Percentiles rank a stretch among this genome's conserved stretches.
phyloP scores from a whole-genome alignment of 495 filamentous ascomycete genomes.

The Acidomyces sp. region DNA sequence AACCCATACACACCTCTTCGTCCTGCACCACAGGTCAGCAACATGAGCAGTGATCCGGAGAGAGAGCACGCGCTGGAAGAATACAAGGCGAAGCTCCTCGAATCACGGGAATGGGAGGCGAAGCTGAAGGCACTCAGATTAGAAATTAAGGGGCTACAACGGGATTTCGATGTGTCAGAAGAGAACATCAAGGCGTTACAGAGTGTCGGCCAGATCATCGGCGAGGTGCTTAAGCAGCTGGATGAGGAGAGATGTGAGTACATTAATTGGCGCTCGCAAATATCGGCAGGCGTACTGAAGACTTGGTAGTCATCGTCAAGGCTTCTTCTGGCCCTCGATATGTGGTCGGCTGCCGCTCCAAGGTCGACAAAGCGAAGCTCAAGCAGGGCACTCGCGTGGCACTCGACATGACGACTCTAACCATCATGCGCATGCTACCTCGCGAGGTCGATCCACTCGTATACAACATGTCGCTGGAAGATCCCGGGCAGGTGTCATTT shows the following conservation, averaged over 20 bases:
- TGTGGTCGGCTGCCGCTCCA: constrained; percentile 95
- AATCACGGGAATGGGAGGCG: constrained; percentile 95
- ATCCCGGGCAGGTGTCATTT: constrained; percentile 95
- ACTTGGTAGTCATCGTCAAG: constrained; percentile 53
- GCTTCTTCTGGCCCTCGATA: constrained; percentile 96
- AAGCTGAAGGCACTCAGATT: constrained; percentile 84
- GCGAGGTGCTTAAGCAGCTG: constrained; percentile 95
- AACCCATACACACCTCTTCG: too few species aligned
- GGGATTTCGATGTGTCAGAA: constrained; percentile 91
- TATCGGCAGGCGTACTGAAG: not conserved
- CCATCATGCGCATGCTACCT: constrained; percentile 99
- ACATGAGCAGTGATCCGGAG: constrained; percentile 38
- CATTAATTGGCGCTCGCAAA: not conserved
- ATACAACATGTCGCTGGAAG: constrained; percentile 99
- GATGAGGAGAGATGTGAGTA: constrained; percentile 94
- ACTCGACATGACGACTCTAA: constrained; percentile 98
- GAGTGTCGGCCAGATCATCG: constrained; percentile 98
- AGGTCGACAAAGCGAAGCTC: constrained; percentile 90
- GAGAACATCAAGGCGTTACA: constrained; percentile 99
- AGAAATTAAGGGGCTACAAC: constrained; percentile 89
- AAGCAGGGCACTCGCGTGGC: constrained; percentile 98
- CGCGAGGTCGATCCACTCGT: constrained; percentile 97
- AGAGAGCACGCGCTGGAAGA: constrained; percentile 70
- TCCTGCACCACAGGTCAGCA: not conserved
- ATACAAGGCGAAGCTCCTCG: constrained; percentile 85